Evolutionary conservation across 2,329 filamentous ascomycete genomes (phyloP), one percentile per base, ranked within the genome.

Genomic region (Aspergillus piperis): DNA sequence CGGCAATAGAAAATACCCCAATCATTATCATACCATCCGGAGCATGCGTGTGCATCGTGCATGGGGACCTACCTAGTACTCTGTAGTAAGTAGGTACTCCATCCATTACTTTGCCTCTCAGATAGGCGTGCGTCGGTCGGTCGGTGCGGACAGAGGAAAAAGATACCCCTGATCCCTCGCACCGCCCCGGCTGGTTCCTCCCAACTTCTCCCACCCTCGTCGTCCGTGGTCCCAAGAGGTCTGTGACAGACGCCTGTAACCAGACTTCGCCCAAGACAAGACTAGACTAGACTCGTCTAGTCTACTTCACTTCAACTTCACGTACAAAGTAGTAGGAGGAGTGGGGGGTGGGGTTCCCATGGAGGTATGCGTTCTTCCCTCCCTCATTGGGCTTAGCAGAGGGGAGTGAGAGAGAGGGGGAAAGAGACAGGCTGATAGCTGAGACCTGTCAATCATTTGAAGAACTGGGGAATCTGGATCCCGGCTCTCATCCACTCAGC

Each of bases 211-310:
- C 44, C 44, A 49, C 51, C 57, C 49, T 39, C 51, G 23, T 27
- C 55, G 57, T 57, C 64, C 63, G 59, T 65, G 64, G 64, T 60
- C 62, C 59, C 58, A 53, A 53, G 50, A 56, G 53, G 59, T 58
- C 59, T 62, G 62, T 65, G 58, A 66, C 62, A 65, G 57, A 56
- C 44, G 52, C 32, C 60, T 44, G 41, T 44, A 44, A 44, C 41
- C 41, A 23, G 19, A 23, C 59, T 49, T 17, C 47, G 27, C 15
- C 15, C 21, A 25, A 23, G 32, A 5, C 32, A 13, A 36, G 32
- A 11, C 27, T 30, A 30, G 27, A 10, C 11, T 36, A 36, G 32
- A 10, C 11, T 15, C 5, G 32, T 36, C 11, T 36, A 36, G 32
- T 11, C 32, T 36, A 49, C 44, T 27, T 23, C 42, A 21, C 61